These are phyloP conservation scores for Penicillium polonicum DNA, from an alignment of 2,329 filamentous ascomycete genomes.

Conservation along the genomic window DNA sequence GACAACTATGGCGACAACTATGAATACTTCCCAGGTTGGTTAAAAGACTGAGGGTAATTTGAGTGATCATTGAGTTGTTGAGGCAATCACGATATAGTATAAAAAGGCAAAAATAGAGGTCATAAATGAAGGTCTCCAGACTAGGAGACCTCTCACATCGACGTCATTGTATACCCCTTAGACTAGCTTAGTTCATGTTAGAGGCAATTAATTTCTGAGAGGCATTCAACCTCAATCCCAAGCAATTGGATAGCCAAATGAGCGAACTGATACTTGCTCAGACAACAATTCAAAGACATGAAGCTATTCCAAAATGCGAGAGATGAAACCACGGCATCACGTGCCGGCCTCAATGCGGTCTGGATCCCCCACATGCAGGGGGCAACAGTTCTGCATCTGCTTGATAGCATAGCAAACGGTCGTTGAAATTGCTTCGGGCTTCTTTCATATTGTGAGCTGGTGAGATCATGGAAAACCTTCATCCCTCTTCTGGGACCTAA, in stretches of 20 bases:
- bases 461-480: slow-evolving; percentile 20
- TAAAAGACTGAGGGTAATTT: not conserved
- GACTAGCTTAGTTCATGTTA: not conserved
- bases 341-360: slow-evolving; percentile 6
- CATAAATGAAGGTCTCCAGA: not conserved
- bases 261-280: not conserved
- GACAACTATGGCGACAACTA: too few species aligned
- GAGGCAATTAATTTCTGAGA: not conserved
- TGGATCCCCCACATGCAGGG: slow-evolving; percentile 12
- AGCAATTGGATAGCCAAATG: not conserved
- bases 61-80: not conserved
- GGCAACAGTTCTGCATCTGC: slow-evolving; percentile 5
- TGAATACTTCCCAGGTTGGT: not conserved
- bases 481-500: slow-evolving; percentile 13
- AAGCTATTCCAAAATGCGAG: slow-evolving; percentile 1
- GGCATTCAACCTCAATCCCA: not conserved
- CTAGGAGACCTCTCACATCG: not conserved
- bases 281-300: not conserved
- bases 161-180: not conserved
- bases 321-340: slow-evolving; percentile 5
- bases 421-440: not conserved
- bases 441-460: slow-evolving; percentile 10
- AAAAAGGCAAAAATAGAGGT: not conserved
- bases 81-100: not conserved
- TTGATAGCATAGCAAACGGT: slow-evolving; percentile 5